Evolutionary conservation across 805 yeast genomes (phyloP).

Genomic region (Wickerhamiella allomyrinae): DNA sequence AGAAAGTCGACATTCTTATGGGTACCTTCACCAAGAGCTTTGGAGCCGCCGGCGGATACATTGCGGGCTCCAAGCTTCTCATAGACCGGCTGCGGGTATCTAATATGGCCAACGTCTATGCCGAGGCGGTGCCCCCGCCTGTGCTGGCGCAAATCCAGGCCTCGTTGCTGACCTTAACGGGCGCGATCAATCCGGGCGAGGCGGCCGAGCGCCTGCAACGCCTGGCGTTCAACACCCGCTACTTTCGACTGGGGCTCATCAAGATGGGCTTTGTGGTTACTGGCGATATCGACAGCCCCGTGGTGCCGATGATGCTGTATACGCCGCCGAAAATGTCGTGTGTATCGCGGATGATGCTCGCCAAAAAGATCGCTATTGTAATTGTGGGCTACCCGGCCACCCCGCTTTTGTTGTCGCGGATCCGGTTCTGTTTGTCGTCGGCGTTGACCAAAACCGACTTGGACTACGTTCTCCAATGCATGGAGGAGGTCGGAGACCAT

Average conservation of each 20-base stretch:
- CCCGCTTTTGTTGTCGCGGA: slow-evolving; percentile 76
- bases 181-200: slow-evolving; percentile 80
- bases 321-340: slow-evolving; percentile 94
- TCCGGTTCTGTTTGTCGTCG: slow-evolving; percentile 82
- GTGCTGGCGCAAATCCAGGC: slow-evolving; percentile 78
- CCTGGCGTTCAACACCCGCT: slow-evolving; percentile 91
- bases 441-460: slow-evolving; percentile 89
- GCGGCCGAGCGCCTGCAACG: slow-evolving; percentile 83
- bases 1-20: slow-evolving; percentile 75
- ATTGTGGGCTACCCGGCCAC: slow-evolving; percentile 98
- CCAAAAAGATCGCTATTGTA: slow-evolving; percentile 78
- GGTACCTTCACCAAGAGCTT: slow-evolving; percentile 96
- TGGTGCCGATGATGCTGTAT: slow-evolving; percentile 73
- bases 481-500: slow-evolving; percentile 16
- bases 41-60: slow-evolving; percentile 97
- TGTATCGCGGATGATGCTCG: slow-evolving; percentile 66
- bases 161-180: slow-evolving; percentile 63
- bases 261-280: slow-evolving; percentile 86
- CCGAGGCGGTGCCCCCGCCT: slow-evolving; percentile 84
- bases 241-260: slow-evolving; percentile 77
- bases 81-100: slow-evolving; percentile 64
- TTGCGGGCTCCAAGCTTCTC: slow-evolving; percentile 58
- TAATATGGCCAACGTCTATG: slow-evolving; percentile 57
- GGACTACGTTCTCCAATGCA: slow-evolving; percentile 31
- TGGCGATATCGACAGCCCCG: slow-evolving; percentile 95